These are phyloP conservation scores for Candida buenavistaensis DNA, from an alignment of 1,139 yeast genomes.

Conservation along the genomic window DNA sequence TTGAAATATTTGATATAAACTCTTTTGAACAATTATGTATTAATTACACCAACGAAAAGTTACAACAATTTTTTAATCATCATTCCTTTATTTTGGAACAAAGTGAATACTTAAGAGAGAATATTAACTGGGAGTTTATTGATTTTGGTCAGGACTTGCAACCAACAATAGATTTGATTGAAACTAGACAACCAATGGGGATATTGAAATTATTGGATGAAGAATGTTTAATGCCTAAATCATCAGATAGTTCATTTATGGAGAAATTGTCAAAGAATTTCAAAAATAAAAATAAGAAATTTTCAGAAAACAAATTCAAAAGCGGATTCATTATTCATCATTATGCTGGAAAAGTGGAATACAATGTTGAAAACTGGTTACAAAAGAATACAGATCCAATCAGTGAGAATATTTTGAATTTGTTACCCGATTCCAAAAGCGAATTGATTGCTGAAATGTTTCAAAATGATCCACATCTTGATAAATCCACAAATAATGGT, in stretches of 20 bases:
- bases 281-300: constrained; percentile 59
- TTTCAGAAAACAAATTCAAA: constrained; percentile 66
- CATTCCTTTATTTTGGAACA: constrained; percentile 97
- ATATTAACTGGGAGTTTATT: constrained; percentile 93
- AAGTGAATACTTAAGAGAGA: constrained; percentile 89
- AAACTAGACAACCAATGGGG: constrained; percentile 75
- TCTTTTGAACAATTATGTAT: constrained; percentile 97
- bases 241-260: constrained; percentile 79
- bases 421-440: constrained; percentile 59
- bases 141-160: constrained; percentile 97
- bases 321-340: constrained; percentile 81
- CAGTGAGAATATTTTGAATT: constrained; percentile 66
- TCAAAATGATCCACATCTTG: constrained; percentile 22
- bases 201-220: constrained; percentile 89
- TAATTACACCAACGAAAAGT: constrained; percentile 92
- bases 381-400: constrained; percentile 95
- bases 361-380: constrained; percentile 89
- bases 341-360: constrained; percentile 95
- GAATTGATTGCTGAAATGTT: constrained; percentile 39
- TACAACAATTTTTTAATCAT: constrained; percentile 96
- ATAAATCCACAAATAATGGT: constrained; percentile 9
- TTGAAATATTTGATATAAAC: constrained; percentile 88
- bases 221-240: constrained; percentile 92
- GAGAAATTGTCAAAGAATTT: constrained; percentile 73
- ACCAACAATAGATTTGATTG: constrained; percentile 91